A percentile compares a stretch with the other conserved stretches of the same genome.
Evolutionary conservation across 2,329 filamentous ascomycete genomes (phyloP).

Genomic region (Fusarium austroafricanum): DNA sequence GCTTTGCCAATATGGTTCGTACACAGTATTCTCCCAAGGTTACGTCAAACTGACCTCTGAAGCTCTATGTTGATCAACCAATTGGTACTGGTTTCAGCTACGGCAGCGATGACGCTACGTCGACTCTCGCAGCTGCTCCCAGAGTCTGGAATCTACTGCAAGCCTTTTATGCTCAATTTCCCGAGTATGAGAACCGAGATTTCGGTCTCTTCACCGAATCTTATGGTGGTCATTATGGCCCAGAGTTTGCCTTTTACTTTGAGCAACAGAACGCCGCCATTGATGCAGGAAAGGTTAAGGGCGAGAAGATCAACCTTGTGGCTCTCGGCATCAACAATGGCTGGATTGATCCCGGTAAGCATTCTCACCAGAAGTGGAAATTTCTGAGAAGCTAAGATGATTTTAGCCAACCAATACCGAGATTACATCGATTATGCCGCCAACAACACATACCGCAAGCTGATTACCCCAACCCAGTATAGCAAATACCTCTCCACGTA

Average conservation of each 20-base stretch:
- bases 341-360: slow-evolving; percentile 59
- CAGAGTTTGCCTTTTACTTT: slow-evolving; percentile 66
- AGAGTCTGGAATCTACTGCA: slow-evolving; percentile 66
- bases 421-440: slow-evolving; percentile 48
- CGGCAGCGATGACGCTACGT: slow-evolving; percentile 42
- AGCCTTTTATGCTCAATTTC: slow-evolving; percentile 72
- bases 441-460: slow-evolving; percentile 49
- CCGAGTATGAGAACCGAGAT: slow-evolving; percentile 68
- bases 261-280: slow-evolving; percentile 66
- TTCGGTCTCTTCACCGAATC: slow-evolving; percentile 65
- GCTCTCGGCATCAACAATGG: slow-evolving; percentile 68
- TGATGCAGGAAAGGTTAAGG: slow-evolving; percentile 53
- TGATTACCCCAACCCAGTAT: slow-evolving; percentile 36
- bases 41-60: fast-evolving
- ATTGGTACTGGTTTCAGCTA: slow-evolving; percentile 48
- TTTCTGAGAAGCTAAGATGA: too few relatives aligned
- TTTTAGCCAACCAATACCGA: slow-evolving; percentile 41
- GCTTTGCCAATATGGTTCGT: slow-evolving; percentile 65
- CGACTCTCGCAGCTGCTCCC: slow-evolving; percentile 47
- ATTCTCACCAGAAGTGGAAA: too few relatives aligned
- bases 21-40: fast-evolving
- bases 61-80: slow-evolving; percentile 75
- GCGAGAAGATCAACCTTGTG: slow-evolving; percentile 59
- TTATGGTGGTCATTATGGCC: slow-evolving; percentile 69
- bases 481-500: slow-evolving; percentile 45